Evolutionary conservation across 352 stramenopile species (phyloP).

Genomic region (Globisporangium middletonii): DNA sequence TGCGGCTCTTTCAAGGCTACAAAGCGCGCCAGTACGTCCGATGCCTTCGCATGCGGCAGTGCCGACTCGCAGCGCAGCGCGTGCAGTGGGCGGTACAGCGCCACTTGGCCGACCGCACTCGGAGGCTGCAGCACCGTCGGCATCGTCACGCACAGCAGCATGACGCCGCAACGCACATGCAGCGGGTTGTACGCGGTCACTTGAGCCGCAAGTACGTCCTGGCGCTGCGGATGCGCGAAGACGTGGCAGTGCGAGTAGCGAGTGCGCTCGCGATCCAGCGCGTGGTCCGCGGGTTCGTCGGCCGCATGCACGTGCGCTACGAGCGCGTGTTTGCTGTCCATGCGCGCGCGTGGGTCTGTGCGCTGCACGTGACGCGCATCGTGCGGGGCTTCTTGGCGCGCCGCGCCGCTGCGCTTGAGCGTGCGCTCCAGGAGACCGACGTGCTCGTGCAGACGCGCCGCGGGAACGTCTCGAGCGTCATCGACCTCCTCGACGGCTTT

Average conservation of each 20-base stretch:
- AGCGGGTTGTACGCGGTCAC: conserved; percentile 31
- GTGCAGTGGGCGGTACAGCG: conserved; percentile 34
- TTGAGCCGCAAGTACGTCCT: conserved; percentile 22
- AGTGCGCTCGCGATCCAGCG: conserved; percentile 50
- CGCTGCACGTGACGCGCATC: conserved; percentile 38
- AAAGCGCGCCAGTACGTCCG: conserved; percentile 39
- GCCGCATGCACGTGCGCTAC: conserved; percentile 22
- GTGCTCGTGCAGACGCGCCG: conserved; percentile 44
- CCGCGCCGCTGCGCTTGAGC: conserved; percentile 16
- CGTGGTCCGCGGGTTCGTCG: conserved; percentile 38
- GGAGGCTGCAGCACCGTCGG: conserved; percentile 3
- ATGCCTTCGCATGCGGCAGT: conserved; percentile 21
- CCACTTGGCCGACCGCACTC: conserved; percentile 28
- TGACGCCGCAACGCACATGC: conserved; percentile 39
- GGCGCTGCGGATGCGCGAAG: conserved; percentile 29
- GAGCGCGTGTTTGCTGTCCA: conserved; percentile 22
- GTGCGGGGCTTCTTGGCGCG: conserved; percentile 49
- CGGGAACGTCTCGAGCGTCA: conserved; percentile 44
- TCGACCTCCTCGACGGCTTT: conserved; percentile 62
- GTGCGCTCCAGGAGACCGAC: conserved; percentile 25
- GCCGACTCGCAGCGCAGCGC: conserved; percentile 23
- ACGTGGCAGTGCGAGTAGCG: conserved; percentile 30
- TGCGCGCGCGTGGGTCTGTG: conserved; percentile 26
- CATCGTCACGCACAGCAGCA: background rate
- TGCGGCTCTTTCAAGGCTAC: conserved; percentile 41